Evolutionary conservation across 2,329 filamentous ascomycete genomes (phyloP), one percentile per base, ranked within the genome.

Genomic region (Fusarium sp.): DNA sequence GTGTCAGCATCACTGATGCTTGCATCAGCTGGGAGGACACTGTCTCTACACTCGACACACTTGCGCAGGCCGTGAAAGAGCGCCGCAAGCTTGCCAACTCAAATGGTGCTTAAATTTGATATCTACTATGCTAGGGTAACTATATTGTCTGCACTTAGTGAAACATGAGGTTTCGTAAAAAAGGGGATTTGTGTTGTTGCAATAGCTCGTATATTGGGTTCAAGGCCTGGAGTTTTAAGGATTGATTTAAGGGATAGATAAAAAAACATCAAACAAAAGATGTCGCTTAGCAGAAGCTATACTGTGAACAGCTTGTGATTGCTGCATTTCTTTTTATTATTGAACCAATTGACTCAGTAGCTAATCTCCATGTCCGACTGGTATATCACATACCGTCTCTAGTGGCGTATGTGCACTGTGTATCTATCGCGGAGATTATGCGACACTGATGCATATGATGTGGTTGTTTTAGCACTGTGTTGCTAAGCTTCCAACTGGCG

Each of bases 1-100:
- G 96, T 75, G 92, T 98, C 77, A 96, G 92, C 80, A 98, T 98
- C 80, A 99, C 96, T 0, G 96, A 99, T 81, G 95, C 96, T 50
- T 99, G 96, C 82, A 98, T 99, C 78, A 86, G 90, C 80, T 98
- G 94, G 95, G 89, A 95, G 68, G 93, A 97, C 74, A 98, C 96
- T 5, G 90, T 94, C 74, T 82, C 83, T 1, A 91, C 95, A 3
- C 88, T 98, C 13, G 91, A 92, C 71, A 85, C 85, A 53, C 87
- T 99, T 46, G 95, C 95, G 20, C 87, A 90, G 55, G 92, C 94
- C 28, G 93, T 98, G 56, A 90, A 90, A 78, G 87, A 91, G 78
- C 88, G 77, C 55, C 77, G 76, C 56, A 74, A 77, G 41, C 69
- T 76, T 25, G 30, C 72, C 14, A 73, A 73, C 28, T 69, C 63